Percentiles rank a stretch among this genome's conserved stretches.
These are phyloP conservation scores for Xylariaceae sp. DNA, from an alignment of 2,329 filamentous ascomycete species.

Conservation along the genomic window DNA sequence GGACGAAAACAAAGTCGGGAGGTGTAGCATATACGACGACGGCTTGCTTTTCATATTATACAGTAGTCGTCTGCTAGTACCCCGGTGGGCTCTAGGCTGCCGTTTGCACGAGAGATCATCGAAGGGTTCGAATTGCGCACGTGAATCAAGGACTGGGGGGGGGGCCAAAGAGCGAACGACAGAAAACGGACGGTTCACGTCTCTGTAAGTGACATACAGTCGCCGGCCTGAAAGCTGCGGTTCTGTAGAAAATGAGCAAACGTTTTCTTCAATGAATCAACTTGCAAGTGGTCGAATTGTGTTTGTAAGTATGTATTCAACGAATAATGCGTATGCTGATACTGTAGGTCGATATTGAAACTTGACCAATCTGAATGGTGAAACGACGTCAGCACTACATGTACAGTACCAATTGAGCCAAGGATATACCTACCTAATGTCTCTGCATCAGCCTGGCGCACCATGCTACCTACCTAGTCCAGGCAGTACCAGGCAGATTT, in stretches of 20 bases:
- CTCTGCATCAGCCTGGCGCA: slow-evolving; percentile 14
- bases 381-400: not conserved
- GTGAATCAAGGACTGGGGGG: not conserved
- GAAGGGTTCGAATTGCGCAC: slow-evolving; percentile 26
- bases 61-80: slow-evolving; percentile 34
- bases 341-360: not conserved
- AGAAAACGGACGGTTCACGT: slow-evolving; percentile 6
- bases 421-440: too few relatives aligned
- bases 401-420: too few relatives aligned
- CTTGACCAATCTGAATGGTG: not conserved
- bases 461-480: slow-evolving; percentile 8
- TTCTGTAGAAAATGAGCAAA: not conserved
- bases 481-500: too few relatives aligned
- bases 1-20: slow-evolving; percentile 24
- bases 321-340: not conserved
- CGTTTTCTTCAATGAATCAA: not conserved
- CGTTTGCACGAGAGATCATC: slow-evolving; percentile 38
- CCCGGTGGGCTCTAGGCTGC: slow-evolving; percentile 40
- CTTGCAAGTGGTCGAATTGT: not conserved
- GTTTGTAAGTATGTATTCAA: not conserved
- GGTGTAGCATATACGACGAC: slow-evolving; percentile 20
- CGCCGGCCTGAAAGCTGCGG: too few relatives aligned
- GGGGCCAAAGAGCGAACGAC: not conserved
- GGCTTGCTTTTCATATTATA: slow-evolving; percentile 39
- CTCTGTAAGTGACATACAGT: not conserved